Base-by-base conservation (phyloP, 1,284 basidiomycete genomes). In the Exsudoporus floridanus region DNA sequence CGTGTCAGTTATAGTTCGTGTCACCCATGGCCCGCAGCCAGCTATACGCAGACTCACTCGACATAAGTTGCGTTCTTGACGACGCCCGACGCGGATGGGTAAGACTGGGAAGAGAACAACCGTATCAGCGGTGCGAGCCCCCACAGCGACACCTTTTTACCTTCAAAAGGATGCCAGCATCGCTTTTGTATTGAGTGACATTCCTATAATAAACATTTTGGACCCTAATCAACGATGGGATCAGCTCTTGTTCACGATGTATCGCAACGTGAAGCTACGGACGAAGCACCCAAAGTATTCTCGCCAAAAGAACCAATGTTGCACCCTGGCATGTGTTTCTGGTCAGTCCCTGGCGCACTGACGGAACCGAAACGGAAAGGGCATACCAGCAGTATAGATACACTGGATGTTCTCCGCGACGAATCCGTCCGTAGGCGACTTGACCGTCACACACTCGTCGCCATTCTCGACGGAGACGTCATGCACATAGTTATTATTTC, bases 401-500 rank as follows among this genome's bases (percentile, higher is more conserved):
- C 62, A 57, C 6, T 37, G 46, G 2, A 57, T 47, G n/a, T 62
- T 57, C 36, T 61, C 46, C 23, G 42, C 49, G 14, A 50, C 6
- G 41, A 51, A 64, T 31, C 56, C 50, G 8, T 56, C 2, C 13
- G 56, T 52, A 5, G 60, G 56, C 5, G 50, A 12, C 35, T 60
- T 57, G 46, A 64, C 42, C 5, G 53, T 62, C 23, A 53, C 48
- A n/a, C 56, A 59, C 16, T 63, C 61, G 14, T 57, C 60, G 12
- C 48, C 60, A 35, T 60, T 60, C 49, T 48, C 60, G 36, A 64
- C 50, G n/a, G 50, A 60, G 43, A 63, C 42, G 23, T 61, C 58
- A 28, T 61, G 58, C 35, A 63, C 46, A 21, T 42, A 35, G 18
- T 62, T 51, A 19, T 54, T 43, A 14, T 49, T 60, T 14, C 60